Evolutionary conservation across 1,284 basidiomycete species (phyloP), one percentile per base, ranked within the genome.

Genomic region (Athelia psychrophila): DNA sequence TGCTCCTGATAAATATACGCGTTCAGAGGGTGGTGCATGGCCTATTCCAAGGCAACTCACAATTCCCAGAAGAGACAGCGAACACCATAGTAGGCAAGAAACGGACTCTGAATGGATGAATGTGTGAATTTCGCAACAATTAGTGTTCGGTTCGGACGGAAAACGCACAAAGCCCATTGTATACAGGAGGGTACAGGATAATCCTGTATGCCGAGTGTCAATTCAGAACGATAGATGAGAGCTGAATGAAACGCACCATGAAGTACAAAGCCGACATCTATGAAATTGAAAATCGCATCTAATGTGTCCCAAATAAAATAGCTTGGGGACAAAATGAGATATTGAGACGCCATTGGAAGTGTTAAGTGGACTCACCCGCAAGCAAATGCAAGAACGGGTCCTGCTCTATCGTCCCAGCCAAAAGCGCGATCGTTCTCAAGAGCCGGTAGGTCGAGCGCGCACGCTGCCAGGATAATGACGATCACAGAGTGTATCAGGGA

Each of bases 61-160:
- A 80, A 69, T 67, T 90, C 88, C 89, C 88, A 91, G 19, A 91
- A 70, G 40, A 91, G 68, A 67, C 84, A 91, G 20, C 88, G 76
- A 2, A 79, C 70, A 12, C 76, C 85, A 60, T 83, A 90, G 68
- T 89, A 91, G 5, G 81, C 79, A 45, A 87, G 70, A 64, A 89
- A 91, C 6, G 88, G 88, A 60, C 76, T 80, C 88, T 91, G 60
- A 38, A 42, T 5, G 16, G 6, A 18, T 6, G 6, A 5, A 42
- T 42, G 16, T 42, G 20, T n/a, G n/a, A 42, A 35, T 35, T 10
- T n/a, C n/a, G 27, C 5, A 13, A 30, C 27, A 30, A 42, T 16
- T 22, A 45, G 40, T 36, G 24, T 49, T 25, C 32, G 36, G 20
- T 27, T 16, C 32, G 35, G n/a, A 9, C 27, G 13, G 19, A 44